phyloP scores from a whole-genome alignment of 2,329 filamentous ascomycete genomes.

The Clonostachys rhizophaga region DNA sequence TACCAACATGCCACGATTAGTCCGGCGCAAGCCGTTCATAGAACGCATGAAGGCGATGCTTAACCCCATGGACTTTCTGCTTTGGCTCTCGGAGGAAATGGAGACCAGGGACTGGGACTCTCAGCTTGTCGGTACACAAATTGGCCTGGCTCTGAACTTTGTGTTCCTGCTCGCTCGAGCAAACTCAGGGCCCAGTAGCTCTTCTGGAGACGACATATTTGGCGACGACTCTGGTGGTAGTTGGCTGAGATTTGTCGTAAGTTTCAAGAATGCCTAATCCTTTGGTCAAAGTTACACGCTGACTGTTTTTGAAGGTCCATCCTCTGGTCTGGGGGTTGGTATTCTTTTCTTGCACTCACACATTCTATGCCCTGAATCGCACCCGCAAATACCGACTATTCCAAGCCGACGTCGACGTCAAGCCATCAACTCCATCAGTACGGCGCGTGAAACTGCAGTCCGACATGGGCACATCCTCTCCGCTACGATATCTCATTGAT shows the following conservation, averaged over 20 bases:
- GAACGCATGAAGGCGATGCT: conserved; percentile 79
- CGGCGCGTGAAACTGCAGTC: conserved; percentile 86
- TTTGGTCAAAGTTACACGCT: not conserved
- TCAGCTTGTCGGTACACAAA: conserved; percentile 67
- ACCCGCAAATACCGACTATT: conserved; percentile 89
- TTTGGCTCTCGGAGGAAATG: conserved; percentile 90
- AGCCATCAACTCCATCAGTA: conserved; percentile 77
- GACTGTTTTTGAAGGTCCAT: conserved; percentile 44
- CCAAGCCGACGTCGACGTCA: conserved; percentile 73
- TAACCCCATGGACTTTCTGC: conserved; percentile 82
- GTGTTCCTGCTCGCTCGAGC: conserved; percentile 78
- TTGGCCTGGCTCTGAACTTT: conserved; percentile 75
- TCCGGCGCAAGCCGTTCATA: conserved; percentile 72
- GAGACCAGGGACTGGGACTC: conserved; percentile 91
- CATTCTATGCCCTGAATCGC: conserved; percentile 75
- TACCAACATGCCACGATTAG: conserved; percentile 60
- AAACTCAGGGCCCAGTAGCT: conserved; percentile 54
- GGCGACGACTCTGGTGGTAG: conserved; percentile 61
- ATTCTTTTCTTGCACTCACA: conserved; percentile 66
- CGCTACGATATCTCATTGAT: conserved; percentile 68
- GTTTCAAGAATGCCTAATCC: conserved; percentile 12
- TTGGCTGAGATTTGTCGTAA: conserved; percentile 57
- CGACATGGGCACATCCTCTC: conserved; percentile 72
- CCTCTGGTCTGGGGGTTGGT: conserved; percentile 68
- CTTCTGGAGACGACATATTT: conserved; percentile 82